Conservation (phyloP, 345 rosid genomes). For the Citrus reticulata region DNA sequence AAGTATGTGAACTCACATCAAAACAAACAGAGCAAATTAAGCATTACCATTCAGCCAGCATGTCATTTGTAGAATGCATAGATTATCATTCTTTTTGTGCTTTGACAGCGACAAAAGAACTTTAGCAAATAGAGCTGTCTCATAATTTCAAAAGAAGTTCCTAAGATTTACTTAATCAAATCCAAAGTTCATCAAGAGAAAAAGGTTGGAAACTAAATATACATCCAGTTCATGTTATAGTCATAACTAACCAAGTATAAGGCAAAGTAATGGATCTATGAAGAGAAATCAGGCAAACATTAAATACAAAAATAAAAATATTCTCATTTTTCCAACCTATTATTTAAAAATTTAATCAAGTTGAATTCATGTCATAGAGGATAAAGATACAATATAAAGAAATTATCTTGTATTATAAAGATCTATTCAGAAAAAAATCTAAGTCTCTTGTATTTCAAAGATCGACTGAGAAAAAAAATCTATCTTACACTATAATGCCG, state of each 20-base stretch:
- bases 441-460: background rate
- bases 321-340: background rate
- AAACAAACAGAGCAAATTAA: background rate
- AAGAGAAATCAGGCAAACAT: background rate
- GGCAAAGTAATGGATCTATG: background rate
- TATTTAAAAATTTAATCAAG: background rate
- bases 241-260: background rate
- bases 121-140: background rate
- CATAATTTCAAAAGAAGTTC: background rate
- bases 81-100: background rate
- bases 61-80: background rate
- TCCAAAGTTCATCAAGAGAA: background rate
- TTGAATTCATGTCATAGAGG: background rate
- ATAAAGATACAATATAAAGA: background rate
- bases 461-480: background rate
- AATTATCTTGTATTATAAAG: background rate
- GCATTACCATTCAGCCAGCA: background rate
- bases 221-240: background rate
- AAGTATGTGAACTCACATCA: background rate
- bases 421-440: background rate
- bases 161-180: background rate
- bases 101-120: background rate
- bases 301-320: background rate
- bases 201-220: background rate
- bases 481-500: slow-evolving; percentile 73